Evolutionary conservation across 768 basidiomycete genomes (phyloP).

Genomic region (Kwoniella shandongensis): DNA sequence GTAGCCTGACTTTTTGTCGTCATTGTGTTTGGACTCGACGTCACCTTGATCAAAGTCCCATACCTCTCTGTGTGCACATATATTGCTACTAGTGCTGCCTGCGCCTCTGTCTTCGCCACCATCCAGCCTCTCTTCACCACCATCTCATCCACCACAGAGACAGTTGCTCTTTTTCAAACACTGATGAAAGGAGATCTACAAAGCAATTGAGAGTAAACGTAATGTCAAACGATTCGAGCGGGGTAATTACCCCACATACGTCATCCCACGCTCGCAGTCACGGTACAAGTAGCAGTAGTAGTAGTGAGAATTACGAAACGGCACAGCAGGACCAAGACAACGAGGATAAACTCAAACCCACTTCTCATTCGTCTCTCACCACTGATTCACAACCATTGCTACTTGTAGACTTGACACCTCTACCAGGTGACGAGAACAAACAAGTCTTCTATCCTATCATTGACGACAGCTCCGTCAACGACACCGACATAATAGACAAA

Average conservation of each 20-base stretch:
- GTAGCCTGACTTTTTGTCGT: too few species aligned
- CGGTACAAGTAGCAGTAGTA: neutral
- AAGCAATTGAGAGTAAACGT: too few species aligned
- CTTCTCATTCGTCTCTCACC: too few species aligned
- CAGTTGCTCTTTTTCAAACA: too few species aligned
- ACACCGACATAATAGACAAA: neutral
- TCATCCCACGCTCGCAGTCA: slow-evolving; percentile 7
- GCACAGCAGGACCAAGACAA: neutral
- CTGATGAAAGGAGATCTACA: too few species aligned
- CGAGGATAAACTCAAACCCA: neutral
- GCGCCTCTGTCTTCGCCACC: too few species aligned
- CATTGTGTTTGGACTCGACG: too few species aligned
- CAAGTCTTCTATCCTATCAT: slow-evolving; percentile 18
- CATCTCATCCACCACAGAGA: too few species aligned
- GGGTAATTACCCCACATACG: slow-evolving; percentile 16
- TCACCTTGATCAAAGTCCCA: too few species aligned
- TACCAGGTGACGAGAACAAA: slow-evolving; percentile 20
- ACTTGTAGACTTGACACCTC: slow-evolving; percentile 16
- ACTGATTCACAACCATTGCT: neutral
- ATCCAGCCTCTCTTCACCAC: too few species aligned
- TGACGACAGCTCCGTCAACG: slow-evolving; percentile 2
- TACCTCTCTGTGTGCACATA: too few species aligned
- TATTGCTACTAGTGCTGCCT: too few species aligned
- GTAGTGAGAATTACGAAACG: slow-evolving; percentile 4
- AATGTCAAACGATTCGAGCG: neutral